These are phyloP conservation scores for Blastobotrys terrestris DNA, from an alignment of 805 yeast genomes.

Conservation along the genomic window DNA sequence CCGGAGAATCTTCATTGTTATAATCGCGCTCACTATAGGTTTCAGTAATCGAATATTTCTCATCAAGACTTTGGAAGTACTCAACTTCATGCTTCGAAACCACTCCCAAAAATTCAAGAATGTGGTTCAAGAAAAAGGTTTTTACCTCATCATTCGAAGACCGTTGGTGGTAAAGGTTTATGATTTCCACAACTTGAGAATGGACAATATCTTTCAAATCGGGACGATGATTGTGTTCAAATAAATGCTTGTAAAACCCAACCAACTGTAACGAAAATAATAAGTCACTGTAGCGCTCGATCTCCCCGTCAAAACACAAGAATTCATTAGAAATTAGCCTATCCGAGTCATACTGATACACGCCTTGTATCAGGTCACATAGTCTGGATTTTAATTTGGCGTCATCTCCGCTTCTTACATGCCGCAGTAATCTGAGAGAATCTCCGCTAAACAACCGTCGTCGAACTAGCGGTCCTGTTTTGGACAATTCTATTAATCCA, in stretches of 20 bases:
- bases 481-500: constrained; percentile 21
- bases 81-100: constrained; percentile 22
- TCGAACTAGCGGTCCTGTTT: constrained; percentile 28
- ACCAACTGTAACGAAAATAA: constrained; percentile 28
- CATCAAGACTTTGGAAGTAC: constrained; percentile 24
- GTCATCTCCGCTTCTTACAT: constrained; percentile 17
- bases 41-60: constrained; percentile 19
- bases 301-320: not conserved
- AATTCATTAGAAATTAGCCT: not conserved
- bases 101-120: constrained; percentile 22
- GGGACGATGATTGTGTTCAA: constrained; percentile 14
- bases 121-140: constrained; percentile 22
- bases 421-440: not conserved
- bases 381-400: constrained; percentile 19
- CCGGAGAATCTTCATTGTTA: constrained; percentile 12
- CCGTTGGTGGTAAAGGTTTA: constrained; percentile 17
- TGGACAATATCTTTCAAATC: constrained; percentile 18
- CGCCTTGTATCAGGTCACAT: constrained; percentile 23
- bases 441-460: constrained; percentile 25
- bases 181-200: constrained; percentile 15
- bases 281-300: constrained; percentile 26
- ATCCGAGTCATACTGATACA: constrained; percentile 13
- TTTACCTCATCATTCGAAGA: constrained; percentile 9
- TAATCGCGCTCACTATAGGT: not conserved
- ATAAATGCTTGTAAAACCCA: constrained; percentile 29